Percentiles rank a stretch among this genome's conserved stretches.
These are phyloP conservation scores for Gigaspora rosea DNA, from an alignment of 192 early-diverging fungal species.

Conservation along the genomic window DNA sequence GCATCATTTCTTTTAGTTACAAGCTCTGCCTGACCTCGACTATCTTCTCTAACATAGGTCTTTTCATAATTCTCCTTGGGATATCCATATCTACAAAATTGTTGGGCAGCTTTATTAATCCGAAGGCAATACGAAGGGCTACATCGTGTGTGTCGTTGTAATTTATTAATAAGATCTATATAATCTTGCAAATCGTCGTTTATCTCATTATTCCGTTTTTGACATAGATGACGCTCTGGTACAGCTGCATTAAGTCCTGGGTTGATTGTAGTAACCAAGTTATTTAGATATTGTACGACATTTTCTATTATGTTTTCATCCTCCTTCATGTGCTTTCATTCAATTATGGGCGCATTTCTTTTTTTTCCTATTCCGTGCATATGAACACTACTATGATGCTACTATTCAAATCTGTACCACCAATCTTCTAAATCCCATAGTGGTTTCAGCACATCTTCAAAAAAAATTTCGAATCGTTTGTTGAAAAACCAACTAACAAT, in stretches of 20 bases:
- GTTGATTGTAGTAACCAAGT: slow-evolving; percentile 8
- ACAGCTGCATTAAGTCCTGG: slow-evolving; percentile 5
- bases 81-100: neutral
- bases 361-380: neutral
- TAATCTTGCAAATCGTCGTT: neutral
- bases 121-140: slow-evolving; percentile 3
- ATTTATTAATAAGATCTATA: slow-evolving; percentile 18
- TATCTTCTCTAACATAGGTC: neutral
- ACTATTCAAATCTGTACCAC: no score
- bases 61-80: neutral
- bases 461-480: neutral
- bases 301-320: slow-evolving; percentile 11
- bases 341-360: neutral
- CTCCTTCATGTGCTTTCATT: neutral
- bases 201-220: neutral
- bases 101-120: neutral
- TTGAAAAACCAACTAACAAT: neutral
- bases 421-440: no score
- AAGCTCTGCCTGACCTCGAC: neutral
- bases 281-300: neutral
- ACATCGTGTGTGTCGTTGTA: no score
- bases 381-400: neutral
- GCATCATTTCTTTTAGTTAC: neutral
- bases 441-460: neutral
- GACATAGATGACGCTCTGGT: neutral